Evolutionary conservation across 2,329 filamentous ascomycete species (phyloP), one percentile per base, ranked within the genome.

Genomic region (Aspergillus oerlinghausenensis): DNA sequence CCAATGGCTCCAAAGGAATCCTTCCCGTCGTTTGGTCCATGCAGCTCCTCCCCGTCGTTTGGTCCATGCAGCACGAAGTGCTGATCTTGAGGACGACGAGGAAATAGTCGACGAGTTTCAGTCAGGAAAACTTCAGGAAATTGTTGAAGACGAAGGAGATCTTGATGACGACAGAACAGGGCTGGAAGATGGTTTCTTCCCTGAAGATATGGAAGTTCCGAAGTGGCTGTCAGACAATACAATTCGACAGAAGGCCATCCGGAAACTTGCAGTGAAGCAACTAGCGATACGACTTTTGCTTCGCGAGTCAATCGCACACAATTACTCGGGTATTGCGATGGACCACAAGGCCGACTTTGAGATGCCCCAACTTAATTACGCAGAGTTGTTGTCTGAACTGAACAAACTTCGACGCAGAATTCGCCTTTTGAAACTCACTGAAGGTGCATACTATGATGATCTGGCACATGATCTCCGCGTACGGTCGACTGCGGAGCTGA

Each of bases 271-370:
- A 17, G 54, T 75, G 49, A 72, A 67, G 45, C 72, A 75, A 62
- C 70, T 77, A 4, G 71, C 71, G 10, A 73, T 76, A 45, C 66
- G 72, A 11, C 58, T 77, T 42, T 51, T 77, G 28, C 63, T 77
- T 19, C 71, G 75, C 9, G 74, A 74, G 10, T 63, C 65, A 6
- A 66, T 77, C 35, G 73, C 73, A 3, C 74, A 76, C 55, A 66
- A 66, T 28, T 77, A 77, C 50, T 62, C 61, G 6, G 72, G 72
- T 4, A 49, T 73, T 5, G 63, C 63, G 25, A 68, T 71, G 60
- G 66, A 68, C 14, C 72, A 75, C 52, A 55, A 56, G 1, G 53
- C 65, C 4, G 72, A 73, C 51, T 63, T 58, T 17, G 56, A 68
- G 1, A 52, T 66, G 5, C 71, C 70, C 3, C 60, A 66, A 38